Base-by-base conservation (phyloP, 2,329 filamentous ascomycete species). In the Pseudocercospora eumusae region DNA sequence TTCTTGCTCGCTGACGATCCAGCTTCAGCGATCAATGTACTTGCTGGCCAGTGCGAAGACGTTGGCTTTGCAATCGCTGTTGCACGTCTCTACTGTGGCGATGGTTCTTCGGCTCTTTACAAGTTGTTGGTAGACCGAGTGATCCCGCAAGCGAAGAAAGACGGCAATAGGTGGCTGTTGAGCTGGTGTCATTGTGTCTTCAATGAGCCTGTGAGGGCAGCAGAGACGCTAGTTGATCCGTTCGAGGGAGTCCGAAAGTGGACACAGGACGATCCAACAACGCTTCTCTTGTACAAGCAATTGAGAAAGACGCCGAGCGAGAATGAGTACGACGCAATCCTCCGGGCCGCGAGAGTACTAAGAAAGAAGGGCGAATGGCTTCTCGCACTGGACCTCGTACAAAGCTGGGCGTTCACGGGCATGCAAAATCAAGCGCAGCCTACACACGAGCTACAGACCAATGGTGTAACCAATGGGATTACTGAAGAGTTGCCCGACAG, bases 161-260 rank as follows among this genome's bases (percentile, higher is more conserved):
- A 93, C 66, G 92, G 92, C 2, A 93, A 99, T 72, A 84, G 93
- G 61, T 99, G 95, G 93, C 85, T 96, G 62, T 91, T 93, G 10
- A 95, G 90, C 0, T 99, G 95, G 95, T 91, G 91, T 2, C 96
- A 96, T 73, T 96, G 92, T 89, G 91, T 96, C 83, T 82, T 98
- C 4, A 87, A 87, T 40, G 85, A 90, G 65, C 86, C 88, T 63
- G 90, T 96, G 68, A 90, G 92, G 81, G 90, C 93, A 5, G 92
- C 97, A 6, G 86, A 91, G 57, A 87, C 89, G 6, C 80, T 99
- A 3, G 89, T 76, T 15, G 63, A 61, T 57, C 92, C 93, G 0
- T 85, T 96, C 0, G 88, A 90, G 65, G 86, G 85, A 0, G 82
- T 96, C 1, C 78, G 95, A 56, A 64, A 36, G 8, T 88, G 88